Percentiles rank a stretch among this genome's conserved stretches.
These are phyloP conservation scores for Kwoniella sp. DNA, from an alignment of 768 basidiomycete species.

Conservation along the genomic window DNA sequence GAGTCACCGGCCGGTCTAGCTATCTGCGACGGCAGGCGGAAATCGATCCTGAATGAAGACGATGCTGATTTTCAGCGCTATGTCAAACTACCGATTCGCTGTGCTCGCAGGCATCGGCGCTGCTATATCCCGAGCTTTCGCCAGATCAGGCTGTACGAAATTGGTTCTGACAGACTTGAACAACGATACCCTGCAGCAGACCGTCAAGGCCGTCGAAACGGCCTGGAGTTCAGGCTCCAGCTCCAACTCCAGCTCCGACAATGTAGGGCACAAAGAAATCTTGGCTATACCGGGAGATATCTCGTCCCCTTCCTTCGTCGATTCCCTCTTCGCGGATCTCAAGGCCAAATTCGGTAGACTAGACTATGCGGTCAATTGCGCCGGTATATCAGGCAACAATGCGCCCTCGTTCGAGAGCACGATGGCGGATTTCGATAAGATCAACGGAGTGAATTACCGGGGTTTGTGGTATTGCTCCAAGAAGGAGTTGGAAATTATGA, in stretches of 20 bases:
- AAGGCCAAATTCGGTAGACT: slow-evolving; percentile 27
- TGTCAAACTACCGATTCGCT: neutral
- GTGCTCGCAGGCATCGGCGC: slow-evolving; percentile 33
- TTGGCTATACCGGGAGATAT: slow-evolving; percentile 35
- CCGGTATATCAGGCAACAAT: slow-evolving; percentile 34
- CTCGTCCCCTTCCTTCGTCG: slow-evolving; percentile 28
- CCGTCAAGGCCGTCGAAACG: slow-evolving; percentile 9
- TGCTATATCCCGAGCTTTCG: slow-evolving; percentile 40
- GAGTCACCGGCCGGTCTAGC: too few species aligned
- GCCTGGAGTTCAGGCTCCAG: neutral
- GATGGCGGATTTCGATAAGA: slow-evolving; percentile 40
- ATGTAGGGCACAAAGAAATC: slow-evolving; percentile 5
- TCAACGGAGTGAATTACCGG: slow-evolving; percentile 40
- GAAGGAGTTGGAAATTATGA: slow-evolving; percentile 40
- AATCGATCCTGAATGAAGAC: neutral
- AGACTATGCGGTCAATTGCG: slow-evolving; percentile 41
- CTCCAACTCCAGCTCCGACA: neutral
- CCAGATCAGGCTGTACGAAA: slow-evolving; percentile 24
- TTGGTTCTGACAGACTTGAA: slow-evolving; percentile 39
- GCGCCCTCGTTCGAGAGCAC: slow-evolving; percentile 25
- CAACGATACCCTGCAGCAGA: slow-evolving; percentile 15
- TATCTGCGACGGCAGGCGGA: too few species aligned
- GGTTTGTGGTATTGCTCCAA: slow-evolving; percentile 39
- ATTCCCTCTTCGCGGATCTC: slow-evolving; percentile 25
- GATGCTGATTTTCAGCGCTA: neutral